Base-by-base conservation (phyloP, 2,329 filamentous ascomycete species). In the Colletotrichum spinosum region DNA sequence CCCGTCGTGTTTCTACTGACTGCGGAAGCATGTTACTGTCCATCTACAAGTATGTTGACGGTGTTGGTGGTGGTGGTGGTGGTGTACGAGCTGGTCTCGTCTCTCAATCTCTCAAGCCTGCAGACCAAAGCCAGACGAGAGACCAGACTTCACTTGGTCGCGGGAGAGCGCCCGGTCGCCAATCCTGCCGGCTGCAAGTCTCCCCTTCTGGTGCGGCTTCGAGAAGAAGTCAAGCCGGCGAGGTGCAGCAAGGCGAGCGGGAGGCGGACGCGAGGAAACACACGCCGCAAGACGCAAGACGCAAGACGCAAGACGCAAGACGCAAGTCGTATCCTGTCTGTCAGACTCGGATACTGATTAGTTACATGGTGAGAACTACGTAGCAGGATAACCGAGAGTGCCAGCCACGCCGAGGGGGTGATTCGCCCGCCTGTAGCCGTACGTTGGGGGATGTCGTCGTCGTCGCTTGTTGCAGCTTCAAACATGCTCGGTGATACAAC, bases 161-260 rank as follows among this genome's bases (percentile, higher is more conserved):
- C 52, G 35, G 62, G 15, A 53, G 52, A 48, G 46, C 34, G 39
- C 25, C 50, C 48, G n/a, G 35, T 15, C 41, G 44, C 6, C n/a
- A 12, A 13, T 25, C 33, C 56, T 35, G 17, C 54, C 39, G n/a
- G 33, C 49, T 55, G 62, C 57, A 41, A 13, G 58, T 25, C 52
- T 48, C 25, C 25, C 25, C 63, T 66, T 66, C 63, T 66, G 63
- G 63, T 52, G 63, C 48, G 63, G 52, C 58, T 66, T 66, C 63
- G 58, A 66, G 63, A 66, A 66, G 45, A 65, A 44, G 41, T 17
- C 25, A 52, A 41, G 42, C n/a, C 62, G 52, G 62, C 41, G 53
- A 38, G 39, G 48, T 54, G 34, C 62, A 52, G 62, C 41, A 56
- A 38, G 39, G 48, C 52, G 34, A 17, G 46, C 34, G 57, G 52